Base-by-base conservation (phyloP, 805 yeast species). In the Cyberlindnera samutprakarnensis region DNA sequence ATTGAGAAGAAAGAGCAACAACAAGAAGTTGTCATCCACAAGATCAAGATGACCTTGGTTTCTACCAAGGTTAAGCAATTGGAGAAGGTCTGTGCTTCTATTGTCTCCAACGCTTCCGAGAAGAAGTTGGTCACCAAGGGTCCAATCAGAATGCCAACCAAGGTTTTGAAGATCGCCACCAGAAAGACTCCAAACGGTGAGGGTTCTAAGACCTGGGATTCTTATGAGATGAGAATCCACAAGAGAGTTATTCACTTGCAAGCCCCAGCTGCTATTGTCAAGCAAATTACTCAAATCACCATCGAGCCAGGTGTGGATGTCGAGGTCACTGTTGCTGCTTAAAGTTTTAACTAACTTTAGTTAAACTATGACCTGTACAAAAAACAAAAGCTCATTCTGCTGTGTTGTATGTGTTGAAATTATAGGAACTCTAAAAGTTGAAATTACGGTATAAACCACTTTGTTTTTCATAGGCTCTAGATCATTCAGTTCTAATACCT, bases 111-210 rank as follows among this genome's bases (percentile, higher is more conserved):
- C 62, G 96, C 97, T 66, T 72, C 72, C 66, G 74, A 72, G 66
- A 69, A 76, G 71, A 68, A 81, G 59, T 75, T 88, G 62, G 75
- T 70, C 67, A 87, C 86, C 81, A 90, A 87, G 78, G 99, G 99
- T 65, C 98, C 98, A 57, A 95, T 92, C 63, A 88, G 98, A 84
- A 72, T 92, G 75, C 99, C 99, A 76, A 92, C 98, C 72, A 92
- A 88, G 83, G 92, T 83, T 57, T 83, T 92, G 64, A 86, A 83
- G 72, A 76, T 92, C 74, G 76, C 94, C 73, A 92, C 99, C 84
- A 87, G 99, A 85, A 92, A 92, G 88, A 83, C 98, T 64, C 99
- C 99, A 63, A 94, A 94, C 71, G 99, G 99, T 92, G 96, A 92
- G 78, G 99, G 99, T 92, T 92, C 98, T 58, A 92, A 92, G 90